Evolutionary conservation across 2,329 filamentous ascomycete genomes (phyloP).

Genomic region (Apiospora malaysiana): DNA sequence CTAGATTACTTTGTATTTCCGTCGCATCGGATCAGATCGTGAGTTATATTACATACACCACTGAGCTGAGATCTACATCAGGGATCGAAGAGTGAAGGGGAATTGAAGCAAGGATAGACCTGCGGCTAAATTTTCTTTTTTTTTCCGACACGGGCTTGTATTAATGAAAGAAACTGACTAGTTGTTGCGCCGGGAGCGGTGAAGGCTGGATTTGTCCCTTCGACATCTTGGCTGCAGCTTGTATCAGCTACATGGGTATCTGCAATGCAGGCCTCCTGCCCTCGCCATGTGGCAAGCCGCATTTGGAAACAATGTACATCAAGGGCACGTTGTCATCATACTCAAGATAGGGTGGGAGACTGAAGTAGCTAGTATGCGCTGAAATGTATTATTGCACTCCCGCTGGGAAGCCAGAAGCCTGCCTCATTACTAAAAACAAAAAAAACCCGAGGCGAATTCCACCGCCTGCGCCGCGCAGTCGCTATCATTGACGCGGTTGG

Average conservation of each 20-base stretch:
- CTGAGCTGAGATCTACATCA: background rate
- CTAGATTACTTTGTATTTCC: background rate
- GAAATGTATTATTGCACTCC: constrained; percentile 15
- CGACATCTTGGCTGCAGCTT: background rate
- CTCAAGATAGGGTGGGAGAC: background rate
- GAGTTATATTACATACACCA: background rate
- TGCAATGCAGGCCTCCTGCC: too few relatives aligned
- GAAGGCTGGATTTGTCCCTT: too few relatives aligned
- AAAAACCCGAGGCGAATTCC: background rate
- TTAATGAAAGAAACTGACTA: background rate
- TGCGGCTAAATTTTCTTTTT: background rate
- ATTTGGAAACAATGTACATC: too few relatives aligned
- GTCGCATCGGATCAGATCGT: background rate
- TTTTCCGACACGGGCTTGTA: background rate
- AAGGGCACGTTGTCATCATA: background rate
- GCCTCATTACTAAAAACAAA: background rate
- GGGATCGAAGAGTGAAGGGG: background rate
- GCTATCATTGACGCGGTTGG: constrained; percentile 9
- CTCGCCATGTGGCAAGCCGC: too few relatives aligned
- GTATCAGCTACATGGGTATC: too few relatives aligned
- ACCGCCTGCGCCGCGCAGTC: constrained; percentile 15
- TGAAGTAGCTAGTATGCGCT: background rate
- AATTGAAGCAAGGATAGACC: background rate
- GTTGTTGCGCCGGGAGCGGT: too few relatives aligned
- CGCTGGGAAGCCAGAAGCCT: constrained; percentile 17